Conservation (phyloP, 495 filamentous ascomycete species). For the Podospora sp. region DNA sequence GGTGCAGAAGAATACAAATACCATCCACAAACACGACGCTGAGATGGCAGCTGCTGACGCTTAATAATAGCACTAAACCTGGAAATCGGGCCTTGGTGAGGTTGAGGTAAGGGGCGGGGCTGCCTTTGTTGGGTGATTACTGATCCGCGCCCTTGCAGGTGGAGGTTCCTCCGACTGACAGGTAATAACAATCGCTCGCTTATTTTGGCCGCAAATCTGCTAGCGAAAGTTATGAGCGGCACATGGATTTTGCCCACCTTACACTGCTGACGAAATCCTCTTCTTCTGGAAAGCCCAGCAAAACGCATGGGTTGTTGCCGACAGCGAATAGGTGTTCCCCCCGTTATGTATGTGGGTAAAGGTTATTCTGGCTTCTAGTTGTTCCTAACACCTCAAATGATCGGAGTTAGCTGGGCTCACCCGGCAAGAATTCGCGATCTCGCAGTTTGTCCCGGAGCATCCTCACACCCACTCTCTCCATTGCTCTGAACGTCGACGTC, state of each 20-base stretch:
- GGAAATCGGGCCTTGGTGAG: background rate
- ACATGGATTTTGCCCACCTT: background rate
- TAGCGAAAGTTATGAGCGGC: background rate
- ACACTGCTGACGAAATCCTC: too few relatives aligned
- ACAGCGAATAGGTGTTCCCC: background rate
- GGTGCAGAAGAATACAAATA: background rate
- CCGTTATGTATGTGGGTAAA: too few relatives aligned
- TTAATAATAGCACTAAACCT: slow-evolving; percentile 6
- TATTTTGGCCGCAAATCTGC: background rate
- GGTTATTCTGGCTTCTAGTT: too few relatives aligned
- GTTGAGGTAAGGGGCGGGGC: background rate
- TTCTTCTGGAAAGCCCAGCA: too few relatives aligned
- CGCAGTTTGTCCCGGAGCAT: background rate
- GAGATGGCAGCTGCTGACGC: background rate
- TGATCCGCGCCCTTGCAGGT: background rate
- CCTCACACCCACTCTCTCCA: background rate
- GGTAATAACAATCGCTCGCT: background rate
- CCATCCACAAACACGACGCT: background rate
- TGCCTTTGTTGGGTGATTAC: slow-evolving; percentile 15
- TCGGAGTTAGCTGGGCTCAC: too few relatives aligned
- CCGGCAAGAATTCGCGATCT: background rate
- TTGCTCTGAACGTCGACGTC: background rate
- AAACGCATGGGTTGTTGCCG: too few relatives aligned
- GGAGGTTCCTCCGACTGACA: slow-evolving; percentile 1
- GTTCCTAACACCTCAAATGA: too few relatives aligned